Base-by-base conservation (phyloP, 2,329 filamentous ascomycete species). In the Alternaria sp. region DNA sequence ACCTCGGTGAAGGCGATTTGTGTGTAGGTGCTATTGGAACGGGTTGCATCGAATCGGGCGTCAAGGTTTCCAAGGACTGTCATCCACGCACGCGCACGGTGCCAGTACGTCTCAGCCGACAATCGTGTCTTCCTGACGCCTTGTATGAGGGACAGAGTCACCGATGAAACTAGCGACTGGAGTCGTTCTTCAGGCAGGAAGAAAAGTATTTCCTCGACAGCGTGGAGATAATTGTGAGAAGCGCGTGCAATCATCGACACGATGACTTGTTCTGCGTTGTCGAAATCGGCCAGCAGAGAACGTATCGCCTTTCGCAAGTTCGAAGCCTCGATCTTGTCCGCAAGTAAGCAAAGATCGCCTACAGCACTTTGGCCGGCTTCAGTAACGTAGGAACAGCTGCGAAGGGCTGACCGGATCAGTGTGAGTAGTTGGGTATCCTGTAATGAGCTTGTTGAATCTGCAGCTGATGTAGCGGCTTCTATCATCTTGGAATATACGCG, bases 41-140 rank as follows among this genome's bases (percentile, higher is more conserved):
- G 32, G 13, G 36, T 17, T 17, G 17, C 44, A 19, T 56, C 17
- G 40, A 15, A 21, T 28, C 45, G 51, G 23, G 17, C 28, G 47
- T 74, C 72, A 10, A 74, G 36, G 13, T 30, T 32, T 26, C 70
- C 62, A 12, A 74, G 64, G n/a, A 76, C 36, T 25, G 54, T 57
- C 23, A 74, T 52, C 73, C 73, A 75, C 11, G 49, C 57, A 5
- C 63, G 50, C 28, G 74, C 44, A 52, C 51, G 44, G 6, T 26
- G 12, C 21, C 30, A 46, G 19, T 57, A 45, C 11, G 17, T 57
- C 6, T 28, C 43, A 12, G 17, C 19, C n/a, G 55, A 13, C 9
- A 59, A n/a, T 15, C n/a, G 28, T 11, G 43, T 23, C 28, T 51
- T 62, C 23, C 45, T 32, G 9, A 59, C 51, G 46, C 43, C 23